Base-by-base conservation (phyloP, 2,329 filamentous ascomycete species). In the Cylindrodendrum hubeiense region DNA sequence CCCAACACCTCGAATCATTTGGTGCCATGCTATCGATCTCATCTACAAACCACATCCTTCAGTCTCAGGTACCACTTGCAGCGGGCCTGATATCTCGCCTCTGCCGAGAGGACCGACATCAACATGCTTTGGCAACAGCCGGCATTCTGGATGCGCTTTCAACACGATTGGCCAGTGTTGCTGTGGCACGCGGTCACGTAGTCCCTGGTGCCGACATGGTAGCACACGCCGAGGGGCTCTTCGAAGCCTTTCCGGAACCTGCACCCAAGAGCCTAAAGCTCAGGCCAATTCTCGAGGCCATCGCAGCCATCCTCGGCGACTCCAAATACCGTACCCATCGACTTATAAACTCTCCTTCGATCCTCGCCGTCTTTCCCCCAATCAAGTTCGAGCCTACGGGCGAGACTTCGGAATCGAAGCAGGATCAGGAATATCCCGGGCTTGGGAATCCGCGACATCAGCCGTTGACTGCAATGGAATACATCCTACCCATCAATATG, bases 61-160 rank as follows among this genome's bases (percentile, higher is more conserved):
- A 92, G 71, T 84, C 87, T 53, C 90, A 93, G 71, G 86, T 92
- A 63, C 82, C 83, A 1, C 83, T 92, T 34, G 84, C 88, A 3
- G 85, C 90, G 39, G 83, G 76, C 67, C 78, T 91, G 51, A 84
- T 91, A 74, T 83, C 79, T 64, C 80, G 78, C 34, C 78, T 90
- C n/a, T 96, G 93, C 75, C 85, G 83, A 19, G 88, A 91, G 66
- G 90, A 94, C 64, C 81, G 81, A 12, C 90, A 96, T 67, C 93
- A 93, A 78, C 87, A 88, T 66, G 82, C 87, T n/a, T 81, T 98
- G 59, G 88, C 93, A 12, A 90, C 90, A 39, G 85, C 85, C 12
- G 93, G 93, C 6, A 85, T 97, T 26, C 83, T 98, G 34, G 93
- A 97, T 79, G 88, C 91, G 13, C 85, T 98, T 28, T 91, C 93